A percentile compares a stretch with the other conserved stretches of the same genome.
Conservation (phyloP, 768 basidiomycete species). For the Udeniomyces megalosporus region DNA sequence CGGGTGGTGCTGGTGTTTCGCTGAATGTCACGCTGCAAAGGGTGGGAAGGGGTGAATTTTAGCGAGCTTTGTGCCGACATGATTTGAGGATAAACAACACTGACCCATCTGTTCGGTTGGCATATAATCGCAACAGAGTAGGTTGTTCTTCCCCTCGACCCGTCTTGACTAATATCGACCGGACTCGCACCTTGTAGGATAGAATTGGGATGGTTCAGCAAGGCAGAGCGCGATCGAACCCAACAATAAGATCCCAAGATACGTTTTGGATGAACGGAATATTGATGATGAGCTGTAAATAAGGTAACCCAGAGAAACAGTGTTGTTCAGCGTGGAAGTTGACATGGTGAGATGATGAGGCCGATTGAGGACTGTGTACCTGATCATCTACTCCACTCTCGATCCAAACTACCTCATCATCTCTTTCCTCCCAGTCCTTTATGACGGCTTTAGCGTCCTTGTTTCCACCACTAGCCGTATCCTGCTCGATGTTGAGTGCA, state of each 20-base stretch:
- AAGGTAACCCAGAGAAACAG: background rate
- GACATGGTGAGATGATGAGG: background rate
- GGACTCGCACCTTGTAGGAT: too few relatives aligned
- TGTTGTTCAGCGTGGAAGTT: background rate
- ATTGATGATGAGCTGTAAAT: conserved; percentile 4
- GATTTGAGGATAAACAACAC: background rate
- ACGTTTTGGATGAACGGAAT: conserved; percentile 10
- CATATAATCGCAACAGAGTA: conserved; percentile 3
- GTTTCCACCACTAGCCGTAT: background rate
- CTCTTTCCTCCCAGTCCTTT: conserved; percentile 12
- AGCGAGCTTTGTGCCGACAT: background rate
- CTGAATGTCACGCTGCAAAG: conserved; percentile 1
- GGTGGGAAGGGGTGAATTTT: background rate
- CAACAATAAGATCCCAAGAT: too few relatives aligned
- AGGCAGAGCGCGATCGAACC: too few relatives aligned
- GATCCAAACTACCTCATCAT: conserved; percentile 5
- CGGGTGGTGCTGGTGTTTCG: background rate
- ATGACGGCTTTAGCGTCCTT: conserved; percentile 12
- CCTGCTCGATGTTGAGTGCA: conserved; percentile 9
- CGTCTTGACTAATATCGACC: background rate
- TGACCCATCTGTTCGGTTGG: conserved; percentile 7
- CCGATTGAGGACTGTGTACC: background rate
- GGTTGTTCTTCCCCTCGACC: conserved; percentile 7
- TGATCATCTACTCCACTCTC: conserved; percentile 4
- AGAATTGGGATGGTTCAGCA: background rate